Evolutionary conservation across 495 filamentous ascomycete species (phyloP).

Genomic region (Penicillium tannophilum): DNA sequence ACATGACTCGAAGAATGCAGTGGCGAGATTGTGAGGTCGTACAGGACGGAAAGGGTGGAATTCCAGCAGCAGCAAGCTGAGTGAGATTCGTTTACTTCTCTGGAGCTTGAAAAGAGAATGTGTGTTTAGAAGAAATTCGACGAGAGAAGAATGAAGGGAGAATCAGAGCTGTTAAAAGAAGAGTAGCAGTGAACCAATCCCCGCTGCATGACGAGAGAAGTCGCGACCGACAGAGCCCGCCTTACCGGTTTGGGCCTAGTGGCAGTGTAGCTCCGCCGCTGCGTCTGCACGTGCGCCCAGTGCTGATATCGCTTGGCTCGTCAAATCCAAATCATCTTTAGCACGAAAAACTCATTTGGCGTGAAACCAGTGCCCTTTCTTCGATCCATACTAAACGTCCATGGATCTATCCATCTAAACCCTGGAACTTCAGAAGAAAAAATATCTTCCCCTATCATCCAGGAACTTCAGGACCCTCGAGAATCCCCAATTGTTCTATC

Average conservation of each 20-base stretch:
- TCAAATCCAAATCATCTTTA: background rate
- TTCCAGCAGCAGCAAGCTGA: background rate
- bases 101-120: background rate
- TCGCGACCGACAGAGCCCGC: background rate
- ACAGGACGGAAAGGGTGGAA: background rate
- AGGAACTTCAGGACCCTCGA: background rate
- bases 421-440: background rate
- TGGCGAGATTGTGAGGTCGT: background rate
- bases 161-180: background rate
- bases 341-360: background rate
- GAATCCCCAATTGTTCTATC: background rate
- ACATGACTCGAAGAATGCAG: background rate
- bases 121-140: background rate
- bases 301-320: constrained; percentile 8
- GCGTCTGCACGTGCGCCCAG: constrained; percentile 16
- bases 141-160: background rate
- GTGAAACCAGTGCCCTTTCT: background rate
- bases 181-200: constrained; percentile 11
- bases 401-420: background rate
- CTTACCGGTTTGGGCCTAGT: constrained; percentile 14
- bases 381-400: background rate
- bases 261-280: constrained; percentile 9
- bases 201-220: constrained; percentile 20
- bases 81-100: background rate
- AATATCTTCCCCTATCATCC: background rate